Conservation (phyloP, 2,329 filamentous ascomycete genomes). For the Scleromitrula shiraiana region DNA sequence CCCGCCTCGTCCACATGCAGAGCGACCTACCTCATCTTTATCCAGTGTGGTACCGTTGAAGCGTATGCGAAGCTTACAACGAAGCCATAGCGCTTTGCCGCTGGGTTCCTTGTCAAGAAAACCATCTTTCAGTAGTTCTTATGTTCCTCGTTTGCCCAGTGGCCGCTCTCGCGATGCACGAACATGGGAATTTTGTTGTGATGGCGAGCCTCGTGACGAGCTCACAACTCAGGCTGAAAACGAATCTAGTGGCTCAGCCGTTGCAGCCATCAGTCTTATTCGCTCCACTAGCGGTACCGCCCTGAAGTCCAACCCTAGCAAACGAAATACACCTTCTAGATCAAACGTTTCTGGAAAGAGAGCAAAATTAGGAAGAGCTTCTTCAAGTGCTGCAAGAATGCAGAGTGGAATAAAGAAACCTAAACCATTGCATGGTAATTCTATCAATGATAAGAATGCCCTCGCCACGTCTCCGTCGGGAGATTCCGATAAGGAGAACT, state of each 20-base stretch:
- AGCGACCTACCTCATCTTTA: slow-evolving; percentile 38
- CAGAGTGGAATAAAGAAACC: slow-evolving; percentile 36
- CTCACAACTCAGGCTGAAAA: slow-evolving; percentile 74
- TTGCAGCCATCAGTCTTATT: slow-evolving; percentile 73
- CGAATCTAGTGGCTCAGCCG: slow-evolving; percentile 70
- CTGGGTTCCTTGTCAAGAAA: slow-evolving; percentile 51
- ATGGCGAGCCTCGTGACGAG: slow-evolving; percentile 70
- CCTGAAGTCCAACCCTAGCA: slow-evolving; percentile 47
- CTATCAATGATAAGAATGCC: slow-evolving; percentile 28
- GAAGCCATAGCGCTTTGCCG: slow-evolving; percentile 62
- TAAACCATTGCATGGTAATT: slow-evolving; percentile 20
- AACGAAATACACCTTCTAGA: slow-evolving; percentile 50
- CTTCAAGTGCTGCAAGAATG: slow-evolving; percentile 54
- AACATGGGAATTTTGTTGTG: slow-evolving; percentile 86
- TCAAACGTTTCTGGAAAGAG: slow-evolving; percentile 43
- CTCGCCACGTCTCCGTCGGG: slow-evolving; percentile 44
- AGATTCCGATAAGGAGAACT: slow-evolving; percentile 96
- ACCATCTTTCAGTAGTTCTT: slow-evolving; percentile 27
- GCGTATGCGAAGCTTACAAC: slow-evolving; percentile 48
- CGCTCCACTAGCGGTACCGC: slow-evolving; percentile 57
- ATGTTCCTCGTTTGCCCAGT: slow-evolving; percentile 47
- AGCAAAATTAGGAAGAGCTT: slow-evolving; percentile 50
- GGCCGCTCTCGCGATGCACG: slow-evolving; percentile 81
- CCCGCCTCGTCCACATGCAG: slow-evolving; percentile 51
- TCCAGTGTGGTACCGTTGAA: slow-evolving; percentile 30